A percentile compares a stretch with the other conserved stretches of the same genome.
Conservation (phyloP, 768 basidiomycete species). For the Leccinum aurantiacum region DNA sequence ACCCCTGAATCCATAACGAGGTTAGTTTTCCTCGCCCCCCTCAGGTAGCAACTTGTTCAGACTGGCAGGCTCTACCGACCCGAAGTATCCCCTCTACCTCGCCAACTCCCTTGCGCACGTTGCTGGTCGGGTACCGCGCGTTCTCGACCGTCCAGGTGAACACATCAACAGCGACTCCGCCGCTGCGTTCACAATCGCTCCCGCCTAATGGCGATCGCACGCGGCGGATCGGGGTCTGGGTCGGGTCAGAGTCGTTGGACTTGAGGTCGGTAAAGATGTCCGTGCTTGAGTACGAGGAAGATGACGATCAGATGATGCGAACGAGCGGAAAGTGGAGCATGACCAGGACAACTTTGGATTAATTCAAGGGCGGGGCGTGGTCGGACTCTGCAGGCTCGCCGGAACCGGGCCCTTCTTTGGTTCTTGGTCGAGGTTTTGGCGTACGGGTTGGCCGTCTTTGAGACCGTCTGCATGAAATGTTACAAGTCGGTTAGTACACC, state of each 20-base stretch:
- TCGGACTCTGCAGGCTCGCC: constrained; percentile 25
- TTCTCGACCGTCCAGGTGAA: constrained; percentile 83
- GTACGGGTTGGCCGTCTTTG: constrained; percentile 62
- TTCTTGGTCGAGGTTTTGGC: constrained; percentile 59
- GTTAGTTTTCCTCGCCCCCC: too few relatives aligned
- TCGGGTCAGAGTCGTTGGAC: constrained; percentile 50
- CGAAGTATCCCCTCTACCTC: constrained; percentile 73
- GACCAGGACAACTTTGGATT: constrained; percentile 90
- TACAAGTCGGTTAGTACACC: background rate
- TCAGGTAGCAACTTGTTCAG: too few relatives aligned
- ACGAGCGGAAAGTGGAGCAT: constrained; percentile 88
- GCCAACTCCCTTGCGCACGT: constrained; percentile 72
- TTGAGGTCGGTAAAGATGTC: constrained; percentile 85
- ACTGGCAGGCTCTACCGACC: constrained; percentile 55
- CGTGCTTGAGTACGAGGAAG: constrained; percentile 79
- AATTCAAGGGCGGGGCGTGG: constrained; percentile 57
- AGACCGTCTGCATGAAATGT: constrained; percentile 46
- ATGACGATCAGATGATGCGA: constrained; percentile 96
- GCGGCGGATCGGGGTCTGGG: constrained; percentile 66
- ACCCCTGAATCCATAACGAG: too few relatives aligned
- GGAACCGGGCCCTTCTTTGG: constrained; percentile 41
- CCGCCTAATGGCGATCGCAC: constrained; percentile 70
- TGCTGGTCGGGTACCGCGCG: constrained; percentile 78
- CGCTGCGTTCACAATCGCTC: constrained; percentile 66
- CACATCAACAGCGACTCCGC: constrained; percentile 82